Base-by-base conservation (phyloP, 768 basidiomycete genomes). In the Boletus barrowsii region DNA sequence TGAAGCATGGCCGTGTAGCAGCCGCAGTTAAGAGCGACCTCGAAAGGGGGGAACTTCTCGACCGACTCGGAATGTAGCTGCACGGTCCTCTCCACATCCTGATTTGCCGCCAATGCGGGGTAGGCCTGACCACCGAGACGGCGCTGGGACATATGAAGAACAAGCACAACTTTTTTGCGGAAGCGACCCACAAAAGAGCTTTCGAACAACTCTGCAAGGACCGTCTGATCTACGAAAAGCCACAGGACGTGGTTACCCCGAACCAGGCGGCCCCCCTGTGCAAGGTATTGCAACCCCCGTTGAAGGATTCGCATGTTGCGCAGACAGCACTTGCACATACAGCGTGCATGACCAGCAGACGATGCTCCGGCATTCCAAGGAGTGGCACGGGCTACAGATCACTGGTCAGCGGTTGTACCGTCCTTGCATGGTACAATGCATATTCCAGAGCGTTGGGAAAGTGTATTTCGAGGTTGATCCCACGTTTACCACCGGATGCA, bases 51-150 rank as follows among this genome's bases (percentile, higher is more conserved):
- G 47, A 18, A 0, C 10, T 48, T 13, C 47, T 48, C 17, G 40
- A 49, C 30, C 14, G 8, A 8, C 49, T 49, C 4, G 49, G 49
- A 32, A 49, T 49, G 30, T 49, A 40, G 49, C 17, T 49, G 40
- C 40, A 42, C 5, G 3, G 20, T 5, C 2, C n/a, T 7, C 49
- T 49, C 10, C 30, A 5, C 4, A 33, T 32, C 18, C 40, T 49
- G 2, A 22, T 49, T 33, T 49, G 49, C 17, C 49, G 40, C 5
- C 39, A 33, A 17, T 49, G 49, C 8, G 4, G 2, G 10, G 13
- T 22, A 14, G 49, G 39, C 15, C 26, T 49, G 2, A 49, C 40
- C 15, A 4, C 18, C 2, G 13, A 49, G 14, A 49, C 40, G 2
- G 49, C 40, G 10, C 8, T 49, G 13, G 49, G 49, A 15, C 49